These are phyloP conservation scores for Neopestalotiopsis rosae DNA, from an alignment of 2,329 filamentous ascomycete species.

Conservation along the genomic window DNA sequence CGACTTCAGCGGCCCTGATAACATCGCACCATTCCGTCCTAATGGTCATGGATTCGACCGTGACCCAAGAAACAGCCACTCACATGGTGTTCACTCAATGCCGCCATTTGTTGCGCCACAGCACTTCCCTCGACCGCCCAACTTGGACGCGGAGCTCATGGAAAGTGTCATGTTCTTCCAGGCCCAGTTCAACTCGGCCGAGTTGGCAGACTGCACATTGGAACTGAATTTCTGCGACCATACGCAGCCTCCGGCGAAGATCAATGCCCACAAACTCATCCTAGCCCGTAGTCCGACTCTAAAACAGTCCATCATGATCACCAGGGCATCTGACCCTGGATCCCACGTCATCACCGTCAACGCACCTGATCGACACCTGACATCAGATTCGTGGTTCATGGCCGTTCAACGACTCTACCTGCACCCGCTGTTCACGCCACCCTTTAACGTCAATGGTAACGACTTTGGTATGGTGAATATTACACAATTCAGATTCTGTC, in stretches of 20 bases:
- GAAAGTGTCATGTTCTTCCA: conserved; percentile 40
- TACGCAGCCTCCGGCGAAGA: conserved; percentile 43
- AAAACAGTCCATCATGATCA: conserved; percentile 38
- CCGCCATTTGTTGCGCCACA: conserved; percentile 33
- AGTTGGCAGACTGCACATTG: conserved; percentile 48
- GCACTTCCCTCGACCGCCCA: conserved; percentile 27
- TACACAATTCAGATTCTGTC: conserved; percentile 58
- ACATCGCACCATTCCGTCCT: conserved; percentile 43
- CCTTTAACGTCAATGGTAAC: conserved; percentile 34
- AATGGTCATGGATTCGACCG: conserved; percentile 35
- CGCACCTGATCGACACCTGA: conserved; percentile 57
- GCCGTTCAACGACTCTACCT: conserved; percentile 65
- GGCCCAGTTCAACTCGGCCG: conserved; percentile 43
- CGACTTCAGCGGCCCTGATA: conserved; percentile 46
- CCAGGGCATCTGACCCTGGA: conserved; percentile 38
- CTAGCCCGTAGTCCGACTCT: conserved; percentile 57
- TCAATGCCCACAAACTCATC: conserved; percentile 61
- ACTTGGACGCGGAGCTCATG: conserved; percentile 30
- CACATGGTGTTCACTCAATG: conserved; percentile 29
- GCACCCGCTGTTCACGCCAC: conserved; percentile 50
- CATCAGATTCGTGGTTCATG: conserved; percentile 61
- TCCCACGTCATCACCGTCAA: conserved; percentile 50
- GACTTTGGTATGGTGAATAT: conserved; percentile 43
- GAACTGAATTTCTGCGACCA: conserved; percentile 45
- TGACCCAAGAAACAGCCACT: conserved; percentile 11